Evolutionary conservation across 441 rosid species (phyloP).

Genomic region (Dalechampia spathulata): DNA sequence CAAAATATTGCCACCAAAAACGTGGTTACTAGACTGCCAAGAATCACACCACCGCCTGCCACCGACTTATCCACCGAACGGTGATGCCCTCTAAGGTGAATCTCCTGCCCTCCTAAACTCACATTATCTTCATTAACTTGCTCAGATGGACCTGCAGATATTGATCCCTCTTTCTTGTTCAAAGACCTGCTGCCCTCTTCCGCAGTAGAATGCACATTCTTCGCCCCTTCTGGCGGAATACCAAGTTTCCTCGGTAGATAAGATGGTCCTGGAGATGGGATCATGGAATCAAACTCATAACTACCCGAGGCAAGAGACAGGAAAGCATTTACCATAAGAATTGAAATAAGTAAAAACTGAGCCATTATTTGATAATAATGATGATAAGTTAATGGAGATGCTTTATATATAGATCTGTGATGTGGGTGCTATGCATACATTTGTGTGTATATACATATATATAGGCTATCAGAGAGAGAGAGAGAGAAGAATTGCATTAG

Average conservation of each 20-base stretch:
- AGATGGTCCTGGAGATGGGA: slow-evolving; percentile 17
- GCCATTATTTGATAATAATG: slow-evolving; percentile 19
- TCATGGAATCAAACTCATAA: slow-evolving; percentile 10
- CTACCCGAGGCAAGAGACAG: slow-evolving; percentile 21
- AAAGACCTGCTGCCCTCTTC: background rate
- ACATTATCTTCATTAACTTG: background rate
- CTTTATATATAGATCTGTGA: too few species aligned
- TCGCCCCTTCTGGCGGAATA: slow-evolving; percentile 14
- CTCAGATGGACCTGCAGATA: background rate
- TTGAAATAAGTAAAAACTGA: slow-evolving; percentile 20
- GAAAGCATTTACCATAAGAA: slow-evolving; percentile 23
- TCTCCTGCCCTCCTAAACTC: slow-evolving; percentile 17
- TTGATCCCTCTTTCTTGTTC: background rate
- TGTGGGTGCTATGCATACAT: too few species aligned
- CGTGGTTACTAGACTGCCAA: slow-evolving; percentile 61
- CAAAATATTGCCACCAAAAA: slow-evolving; percentile 66
- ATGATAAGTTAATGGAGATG: too few species aligned
- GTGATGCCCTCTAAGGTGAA: slow-evolving; percentile 26
- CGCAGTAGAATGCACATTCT: background rate
- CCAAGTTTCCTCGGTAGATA: slow-evolving; percentile 36
- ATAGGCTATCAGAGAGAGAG: slow-evolving; percentile 1
- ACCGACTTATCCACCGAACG: slow-evolving; percentile 53
- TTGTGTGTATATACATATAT: too few species aligned
- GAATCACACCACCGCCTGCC: slow-evolving; percentile 47
- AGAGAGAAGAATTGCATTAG: background rate